Base-by-base conservation (phyloP, 23 red algal species). In the Gracilariopsis chorda region DNA sequence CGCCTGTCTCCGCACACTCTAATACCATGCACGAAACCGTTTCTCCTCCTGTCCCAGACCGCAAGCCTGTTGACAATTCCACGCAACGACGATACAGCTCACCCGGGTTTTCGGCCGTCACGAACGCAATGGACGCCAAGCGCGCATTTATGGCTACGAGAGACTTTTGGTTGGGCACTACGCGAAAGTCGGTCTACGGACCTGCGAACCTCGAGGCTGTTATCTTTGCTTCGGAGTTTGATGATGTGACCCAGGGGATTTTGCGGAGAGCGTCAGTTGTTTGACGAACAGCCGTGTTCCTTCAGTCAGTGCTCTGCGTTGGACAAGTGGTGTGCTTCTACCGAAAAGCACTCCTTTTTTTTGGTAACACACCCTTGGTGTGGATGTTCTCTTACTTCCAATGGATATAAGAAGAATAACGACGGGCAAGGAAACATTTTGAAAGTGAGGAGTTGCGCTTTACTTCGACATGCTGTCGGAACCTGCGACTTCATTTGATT, bases 211-310 rank as follows among this genome's bases (percentile, higher is more conserved):
- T 87, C 19, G 82, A 87, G 64, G 82, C 82, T 36, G 56, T 87
- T 14, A 87, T 87, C 44, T 87, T 87, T 74, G 82, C 82, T 41
- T 87, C 82, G 23, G 82, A 87, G 47, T 55, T 87, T 52, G 82
- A 87, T 1, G 82, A 87, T 87, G 82, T 63, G 12, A 62, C 45
- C 8, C 52, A 70, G 32, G 82, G 64, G 28, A 63, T 59, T 43
- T 48, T 80, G 48, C 76, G 76, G 35, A 53, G 76, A n/a, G 76
- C 76, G 16, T 80, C 76, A 24, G 52, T 80, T 41, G 48, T 45
- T 34, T 80, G 30, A 78, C 32, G 62, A n/a, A n/a, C n/a, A n/a
- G n/a, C n/a, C n/a, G n/a, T n/a, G n/a, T n/a, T n/a, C n/a, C n/a
- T n/a, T n/a, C n/a, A n/a, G n/a, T n/a, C n/a, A n/a, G n/a, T n/a